Conservation (phyloP, 1,139 yeast species). For the Kodamaea plutei region DNA sequence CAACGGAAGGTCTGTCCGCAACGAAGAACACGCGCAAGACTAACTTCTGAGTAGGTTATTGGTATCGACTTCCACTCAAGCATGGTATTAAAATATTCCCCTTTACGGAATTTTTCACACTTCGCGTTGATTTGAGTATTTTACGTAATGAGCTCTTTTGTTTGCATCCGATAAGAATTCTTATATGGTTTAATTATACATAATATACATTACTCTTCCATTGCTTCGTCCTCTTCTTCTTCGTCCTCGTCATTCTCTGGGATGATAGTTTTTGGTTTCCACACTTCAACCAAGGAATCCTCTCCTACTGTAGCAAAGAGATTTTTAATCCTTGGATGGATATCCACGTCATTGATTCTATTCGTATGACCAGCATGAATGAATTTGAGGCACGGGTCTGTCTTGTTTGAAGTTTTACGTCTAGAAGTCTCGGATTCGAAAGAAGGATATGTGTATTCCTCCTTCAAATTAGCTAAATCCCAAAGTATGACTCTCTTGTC, state of each 20-base stretch:
- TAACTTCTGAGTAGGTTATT: conserved; percentile 42
- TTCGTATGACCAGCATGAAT: conserved; percentile 60
- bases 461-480: conserved; percentile 46
- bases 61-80: conserved; percentile 16
- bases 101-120: too few relatives aligned
- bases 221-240: conserved; percentile 25
- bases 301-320: conserved; percentile 48
- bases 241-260: conserved; percentile 42
- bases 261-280: conserved; percentile 47
- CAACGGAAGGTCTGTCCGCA: conserved; percentile 88
- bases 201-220: too few relatives aligned
- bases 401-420: conserved; percentile 30
- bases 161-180: too few relatives aligned
- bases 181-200: too few relatives aligned
- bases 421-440: conserved; percentile 21
- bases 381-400: conserved; percentile 58
- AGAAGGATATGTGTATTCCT: conserved; percentile 39
- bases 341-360: conserved; percentile 46
- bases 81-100: too few relatives aligned
- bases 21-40: conserved; percentile 65
- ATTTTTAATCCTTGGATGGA: conserved; percentile 44
- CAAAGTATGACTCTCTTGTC: conserved; percentile 49
- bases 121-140: too few relatives aligned
- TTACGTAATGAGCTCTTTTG: too few relatives aligned
- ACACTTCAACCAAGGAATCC: conserved; percentile 50